These are phyloP conservation scores for Trypanosoma caninum DNA, from an alignment of 208 protist species.

Conservation along the genomic window DNA sequence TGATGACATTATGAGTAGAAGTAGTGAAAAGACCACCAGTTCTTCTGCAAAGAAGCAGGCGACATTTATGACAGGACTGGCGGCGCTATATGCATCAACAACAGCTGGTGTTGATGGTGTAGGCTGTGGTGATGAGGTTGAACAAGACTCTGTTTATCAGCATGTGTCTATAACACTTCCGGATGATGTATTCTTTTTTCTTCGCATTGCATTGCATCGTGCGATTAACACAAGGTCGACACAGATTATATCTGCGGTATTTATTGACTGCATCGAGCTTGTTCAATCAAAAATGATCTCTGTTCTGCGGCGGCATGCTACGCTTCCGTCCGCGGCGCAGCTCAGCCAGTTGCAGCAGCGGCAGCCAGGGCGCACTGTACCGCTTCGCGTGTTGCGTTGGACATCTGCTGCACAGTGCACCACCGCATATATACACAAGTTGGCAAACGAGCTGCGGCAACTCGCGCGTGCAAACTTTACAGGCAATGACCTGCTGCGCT, in stretches of 20 bases:
- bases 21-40: neutral
- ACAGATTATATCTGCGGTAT: conserved; percentile 76
- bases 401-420: conserved; percentile 39
- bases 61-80: conserved; percentile 58
- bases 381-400: conserved; percentile 54
- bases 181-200: conserved; percentile 84
- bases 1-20: conserved; percentile 16
- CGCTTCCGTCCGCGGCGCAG: conserved; percentile 6
- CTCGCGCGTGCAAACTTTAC: conserved; percentile 28
- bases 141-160: conserved; percentile 12
- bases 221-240: conserved; percentile 76
- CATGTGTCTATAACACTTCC: conserved; percentile 49
- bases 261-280: conserved; percentile 60
- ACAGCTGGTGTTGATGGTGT: conserved; percentile 19
- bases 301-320: conserved; percentile 37
- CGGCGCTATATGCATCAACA: conserved; percentile 51
- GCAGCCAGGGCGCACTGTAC: conserved; percentile 9
- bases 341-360: conserved; percentile 8
- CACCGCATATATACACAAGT: conserved; percentile 39
- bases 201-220: conserved; percentile 76
- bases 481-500: conserved; percentile 47
- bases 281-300: conserved; percentile 52
- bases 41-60: conserved; percentile 24
- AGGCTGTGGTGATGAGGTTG: conserved; percentile 20
- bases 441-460: conserved; percentile 62